Evolutionary conservation across 2,329 filamentous ascomycete genomes (phyloP).

Genomic region (Penicillium italicum): DNA sequence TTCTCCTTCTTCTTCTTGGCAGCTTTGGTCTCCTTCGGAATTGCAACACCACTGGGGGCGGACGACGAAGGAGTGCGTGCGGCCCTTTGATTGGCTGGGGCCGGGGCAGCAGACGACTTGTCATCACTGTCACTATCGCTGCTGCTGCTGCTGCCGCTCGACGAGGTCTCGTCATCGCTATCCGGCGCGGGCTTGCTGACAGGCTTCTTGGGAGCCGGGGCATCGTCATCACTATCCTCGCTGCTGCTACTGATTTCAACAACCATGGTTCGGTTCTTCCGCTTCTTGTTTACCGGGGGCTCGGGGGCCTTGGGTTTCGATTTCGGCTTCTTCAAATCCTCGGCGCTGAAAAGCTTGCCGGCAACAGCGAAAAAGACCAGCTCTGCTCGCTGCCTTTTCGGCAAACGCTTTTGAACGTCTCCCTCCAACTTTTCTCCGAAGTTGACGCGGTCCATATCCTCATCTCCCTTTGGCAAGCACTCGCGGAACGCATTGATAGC

Average conservation of each 20-base stretch:
- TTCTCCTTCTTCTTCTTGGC: slow-evolving; percentile 11
- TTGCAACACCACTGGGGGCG: background rate
- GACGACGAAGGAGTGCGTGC: background rate
- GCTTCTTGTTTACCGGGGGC: slow-evolving; percentile 33
- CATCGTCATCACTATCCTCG: slow-evolving; percentile 27
- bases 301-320: slow-evolving; percentile 22
- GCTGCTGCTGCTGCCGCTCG: slow-evolving; percentile 22
- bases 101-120: slow-evolving; percentile 11
- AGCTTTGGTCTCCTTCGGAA: slow-evolving; percentile 7
- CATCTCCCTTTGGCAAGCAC: slow-evolving; percentile 24
- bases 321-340: slow-evolving; percentile 25
- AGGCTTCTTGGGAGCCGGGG: slow-evolving; percentile 20
- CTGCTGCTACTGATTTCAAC: slow-evolving; percentile 44
- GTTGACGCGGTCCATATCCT: slow-evolving; percentile 25
- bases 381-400: slow-evolving; percentile 39
- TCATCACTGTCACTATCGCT: slow-evolving; percentile 22
- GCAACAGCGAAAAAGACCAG: slow-evolving; percentile 36
- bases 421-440: slow-evolving; percentile 22
- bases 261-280: slow-evolving; percentile 43
- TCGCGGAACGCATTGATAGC: slow-evolving; percentile 51
- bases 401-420: slow-evolving; percentile 30
- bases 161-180: slow-evolving; percentile 20
- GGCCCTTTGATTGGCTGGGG: slow-evolving; percentile 3
- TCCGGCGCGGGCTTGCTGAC: slow-evolving; percentile 9
- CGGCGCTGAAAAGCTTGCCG: slow-evolving; percentile 27